Base-by-base conservation (phyloP, 2,329 filamentous ascomycete genomes). In the Pezicula rhizophila region DNA sequence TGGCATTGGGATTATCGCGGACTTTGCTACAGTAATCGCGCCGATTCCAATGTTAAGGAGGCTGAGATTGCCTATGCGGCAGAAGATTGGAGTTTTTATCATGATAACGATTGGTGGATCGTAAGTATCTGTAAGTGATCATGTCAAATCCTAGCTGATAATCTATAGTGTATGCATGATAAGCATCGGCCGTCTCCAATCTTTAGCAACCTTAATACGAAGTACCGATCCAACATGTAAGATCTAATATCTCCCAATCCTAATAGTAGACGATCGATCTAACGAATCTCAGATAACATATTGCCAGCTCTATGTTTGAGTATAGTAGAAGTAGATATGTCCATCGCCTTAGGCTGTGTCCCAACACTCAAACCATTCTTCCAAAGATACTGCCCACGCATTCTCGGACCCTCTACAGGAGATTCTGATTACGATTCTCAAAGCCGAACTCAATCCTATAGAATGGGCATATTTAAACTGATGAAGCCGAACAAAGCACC, bases 21-120 rank as follows among this genome's bases (percentile, higher is more conserved):
- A 62, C 41, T 56, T 61, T 44, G 51, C 50, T 11, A 58, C 59
- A 8, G 55, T 61, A 5, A 46, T 61, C 2, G 54, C 75, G 20
- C 73, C 73, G 0, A 59, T 70, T 10, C 62, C 73, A 18, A 65
- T 75, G 26, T 68, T 74, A 6, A 64, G 68, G 60, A 67, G 70
- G n/a, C 60, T 75, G 5, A 64, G 68, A 25, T 66, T 76, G 35
- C 64, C 69, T 4, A 57, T 48, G 14, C 60, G 64, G 15, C 72
- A 75, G 54, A 74, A 72, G 57, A 49, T 71, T 23, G 39, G 17
- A 11, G 69, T 66, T 1, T 56, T 75, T 8, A 69, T 66, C 41
- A 56, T 66, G 5, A 66, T 75, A 23, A 42, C 18, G 7, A 25
- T 20, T 23, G 39, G 39, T 23, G 39, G 39, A 10, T 42, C n/a